Conservation (phyloP, 2,329 filamentous ascomycete genomes). For the Elsinoe fawcettii region DNA sequence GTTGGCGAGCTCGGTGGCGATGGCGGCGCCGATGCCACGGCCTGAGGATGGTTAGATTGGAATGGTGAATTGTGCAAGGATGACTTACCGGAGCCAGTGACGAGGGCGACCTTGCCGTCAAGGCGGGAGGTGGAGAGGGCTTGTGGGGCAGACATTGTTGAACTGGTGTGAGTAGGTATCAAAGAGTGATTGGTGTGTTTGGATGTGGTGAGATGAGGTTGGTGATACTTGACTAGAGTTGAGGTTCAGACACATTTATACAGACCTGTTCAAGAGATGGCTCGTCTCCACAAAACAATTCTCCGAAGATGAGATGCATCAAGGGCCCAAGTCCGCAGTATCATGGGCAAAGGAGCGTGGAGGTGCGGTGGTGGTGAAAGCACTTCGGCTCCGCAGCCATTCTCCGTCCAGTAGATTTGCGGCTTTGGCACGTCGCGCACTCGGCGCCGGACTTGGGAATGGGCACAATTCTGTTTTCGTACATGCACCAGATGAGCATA, state of each 20-base stretch:
- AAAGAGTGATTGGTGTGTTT: neutral
- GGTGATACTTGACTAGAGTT: neutral
- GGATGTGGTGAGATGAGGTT: neutral
- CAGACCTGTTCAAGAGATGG: slow-evolving; percentile 11
- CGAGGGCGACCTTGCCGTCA: slow-evolving; percentile 48
- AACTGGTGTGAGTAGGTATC: slow-evolving; percentile 8
- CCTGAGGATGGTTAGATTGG: slow-evolving; percentile 33
- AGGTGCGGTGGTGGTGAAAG: slow-evolving; percentile 4
- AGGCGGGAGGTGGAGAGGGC: slow-evolving; percentile 43
- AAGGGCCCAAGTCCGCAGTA: slow-evolving; percentile 5
- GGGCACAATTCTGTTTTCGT: neutral
- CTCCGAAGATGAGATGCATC: neutral
- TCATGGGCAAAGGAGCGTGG: neutral
- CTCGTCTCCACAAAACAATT: slow-evolving; percentile 12
- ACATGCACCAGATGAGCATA: neutral
- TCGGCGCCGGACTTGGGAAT: slow-evolving; percentile 1
- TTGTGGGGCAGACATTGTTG: slow-evolving; percentile 29
- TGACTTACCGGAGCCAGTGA: slow-evolving; percentile 43
- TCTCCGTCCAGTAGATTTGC: neutral
- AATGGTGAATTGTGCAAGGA: neutral
- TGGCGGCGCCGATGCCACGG: slow-evolving; percentile 59
- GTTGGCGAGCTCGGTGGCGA: slow-evolving; percentile 57
- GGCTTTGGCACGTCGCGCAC: neutral
- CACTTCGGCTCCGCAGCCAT: slow-evolving; percentile 10
- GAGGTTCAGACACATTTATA: slow-evolving; percentile 14